phyloP scores from a whole-genome alignment of 2,329 filamentous ascomycete genomes.

The Arachnomyces sp. region DNA sequence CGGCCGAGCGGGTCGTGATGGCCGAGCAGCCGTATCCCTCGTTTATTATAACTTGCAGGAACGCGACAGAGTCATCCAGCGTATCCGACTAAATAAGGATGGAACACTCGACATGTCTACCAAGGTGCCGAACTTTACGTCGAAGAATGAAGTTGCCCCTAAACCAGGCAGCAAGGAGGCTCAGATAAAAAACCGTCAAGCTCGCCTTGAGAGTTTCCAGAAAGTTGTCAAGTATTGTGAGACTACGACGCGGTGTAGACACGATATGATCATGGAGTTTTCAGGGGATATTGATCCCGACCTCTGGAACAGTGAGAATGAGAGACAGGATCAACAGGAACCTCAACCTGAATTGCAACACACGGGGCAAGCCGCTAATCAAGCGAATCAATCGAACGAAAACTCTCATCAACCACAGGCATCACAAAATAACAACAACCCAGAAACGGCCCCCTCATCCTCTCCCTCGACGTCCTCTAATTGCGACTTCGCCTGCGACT shows the following conservation, averaged over 20 bases:
- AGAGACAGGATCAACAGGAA: conserved; percentile 11
- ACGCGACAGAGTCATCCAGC: conserved; percentile 59
- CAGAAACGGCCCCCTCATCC: too few relatives aligned
- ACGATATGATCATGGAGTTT: conserved; percentile 65
- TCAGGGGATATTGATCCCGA: conserved; percentile 56
- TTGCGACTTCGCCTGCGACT: conserved; percentile 70
- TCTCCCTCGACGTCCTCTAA: conserved; percentile 29
- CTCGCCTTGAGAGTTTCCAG: conserved; percentile 54
- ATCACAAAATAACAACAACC: neutral
- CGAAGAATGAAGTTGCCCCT: conserved; percentile 32
- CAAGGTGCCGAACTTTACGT: conserved; percentile 40
- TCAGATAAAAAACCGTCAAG: conserved; percentile 28
- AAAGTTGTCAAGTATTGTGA: conserved; percentile 76
- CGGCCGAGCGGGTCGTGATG: conserved; percentile 80
- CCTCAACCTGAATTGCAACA: too few relatives aligned
- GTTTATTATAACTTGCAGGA: conserved; percentile 88
- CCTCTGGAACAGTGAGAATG: conserved; percentile 23
- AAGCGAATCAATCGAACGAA: too few relatives aligned
- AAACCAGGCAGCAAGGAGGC: conserved; percentile 27
- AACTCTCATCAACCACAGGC: neutral
- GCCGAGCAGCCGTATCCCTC: conserved; percentile 77
- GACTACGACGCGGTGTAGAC: conserved; percentile 61
- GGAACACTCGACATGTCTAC: conserved; percentile 22
- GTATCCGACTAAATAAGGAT: conserved; percentile 40
- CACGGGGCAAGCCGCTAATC: too few relatives aligned